A percentile compares a stretch with the other conserved stretches of the same genome.
Conservation (phyloP, 306 rosid genomes). For the Amphicarpaea edgeworthii region DNA sequence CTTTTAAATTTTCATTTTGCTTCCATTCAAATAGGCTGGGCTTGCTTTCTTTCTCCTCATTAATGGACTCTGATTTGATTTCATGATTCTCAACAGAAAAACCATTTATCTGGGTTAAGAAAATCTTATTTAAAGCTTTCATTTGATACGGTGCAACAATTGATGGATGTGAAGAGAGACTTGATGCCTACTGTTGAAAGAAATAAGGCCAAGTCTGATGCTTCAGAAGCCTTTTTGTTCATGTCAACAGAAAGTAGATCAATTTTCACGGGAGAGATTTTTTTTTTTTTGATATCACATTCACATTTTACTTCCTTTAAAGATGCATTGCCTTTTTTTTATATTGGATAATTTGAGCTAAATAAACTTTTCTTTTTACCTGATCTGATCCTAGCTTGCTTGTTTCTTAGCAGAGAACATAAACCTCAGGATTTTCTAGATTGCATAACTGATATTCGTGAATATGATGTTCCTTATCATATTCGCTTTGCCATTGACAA, state of each 20-base stretch:
- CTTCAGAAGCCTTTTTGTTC: slow-evolving; percentile 84
- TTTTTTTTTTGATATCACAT: too few relatives aligned
- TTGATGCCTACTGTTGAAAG: slow-evolving; percentile 82
- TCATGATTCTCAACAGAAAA: slow-evolving; percentile 70
- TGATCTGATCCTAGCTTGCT: slow-evolving; percentile 46
- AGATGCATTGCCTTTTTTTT: slow-evolving; percentile 15
- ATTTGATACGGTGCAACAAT: slow-evolving; percentile 86
- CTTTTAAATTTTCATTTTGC: slow-evolving; percentile 32
- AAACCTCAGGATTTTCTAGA: slow-evolving; percentile 86
- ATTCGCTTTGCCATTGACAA: slow-evolving; percentile 96
- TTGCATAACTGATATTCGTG: slow-evolving; percentile 85
- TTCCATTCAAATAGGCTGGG: slow-evolving; percentile 15
- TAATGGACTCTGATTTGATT: slow-evolving; percentile 46
- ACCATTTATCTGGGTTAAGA: slow-evolving; percentile 90
- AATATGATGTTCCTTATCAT: slow-evolving; percentile 96
- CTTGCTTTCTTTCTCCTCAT: background rate
- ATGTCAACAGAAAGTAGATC: slow-evolving; percentile 73
- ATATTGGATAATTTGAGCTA: slow-evolving; percentile 11
- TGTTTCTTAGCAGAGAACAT: slow-evolving; percentile 79
- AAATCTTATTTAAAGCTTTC: slow-evolving; percentile 84
- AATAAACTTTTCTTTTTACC: slow-evolving; percentile 32
- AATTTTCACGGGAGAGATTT: slow-evolving; percentile 42
- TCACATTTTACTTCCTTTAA: slow-evolving; percentile 13
- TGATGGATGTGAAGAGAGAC: slow-evolving; percentile 89
- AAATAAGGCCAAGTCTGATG: slow-evolving; percentile 82